phyloP scores from a whole-genome alignment of 257 asterid species.

The Petrea volubilis region DNA sequence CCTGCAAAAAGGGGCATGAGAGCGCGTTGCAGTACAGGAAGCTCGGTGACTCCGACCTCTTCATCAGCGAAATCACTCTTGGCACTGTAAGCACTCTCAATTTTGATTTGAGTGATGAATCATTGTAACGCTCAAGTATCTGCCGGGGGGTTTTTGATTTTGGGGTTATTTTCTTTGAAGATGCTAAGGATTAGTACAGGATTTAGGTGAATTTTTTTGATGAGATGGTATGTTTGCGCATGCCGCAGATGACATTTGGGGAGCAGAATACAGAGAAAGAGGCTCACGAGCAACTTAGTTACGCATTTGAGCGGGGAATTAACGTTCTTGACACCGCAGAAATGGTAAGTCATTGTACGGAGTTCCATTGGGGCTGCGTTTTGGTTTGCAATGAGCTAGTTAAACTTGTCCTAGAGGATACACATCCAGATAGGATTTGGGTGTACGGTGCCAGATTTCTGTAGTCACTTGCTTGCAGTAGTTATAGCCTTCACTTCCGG shows the following conservation, averaged over 20 bases:
- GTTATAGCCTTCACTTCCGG: neutral
- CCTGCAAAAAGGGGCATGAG: conserved; percentile 29
- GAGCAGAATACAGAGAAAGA: conserved; percentile 93
- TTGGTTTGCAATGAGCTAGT: neutral
- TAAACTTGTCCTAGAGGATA: neutral
- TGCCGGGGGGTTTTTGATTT: neutral
- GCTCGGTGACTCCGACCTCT: conserved; percentile 88
- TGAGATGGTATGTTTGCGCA: conserved; percentile 13
- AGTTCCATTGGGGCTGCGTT: neutral
- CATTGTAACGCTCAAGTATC: neutral
- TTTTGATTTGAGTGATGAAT: neutral
- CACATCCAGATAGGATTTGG: neutral
- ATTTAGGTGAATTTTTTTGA: neutral
- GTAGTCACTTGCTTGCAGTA: neutral
- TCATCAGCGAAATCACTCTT: conserved; percentile 80
- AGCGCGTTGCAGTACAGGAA: conserved; percentile 59
- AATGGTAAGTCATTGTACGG: conserved; percentile 40
- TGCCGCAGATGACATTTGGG: conserved; percentile 86
- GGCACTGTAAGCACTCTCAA: conserved; percentile 63
- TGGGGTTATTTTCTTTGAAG: neutral
- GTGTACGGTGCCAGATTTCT: neutral
- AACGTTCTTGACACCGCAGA: conserved; percentile 84
- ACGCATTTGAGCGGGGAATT: conserved; percentile 80
- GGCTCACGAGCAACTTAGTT: conserved; percentile 82
- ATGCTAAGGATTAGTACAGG: neutral